These are phyloP conservation scores for Penicillium paradoxum DNA, from an alignment of 495 filamentous ascomycete genomes.

Conservation along the genomic window DNA sequence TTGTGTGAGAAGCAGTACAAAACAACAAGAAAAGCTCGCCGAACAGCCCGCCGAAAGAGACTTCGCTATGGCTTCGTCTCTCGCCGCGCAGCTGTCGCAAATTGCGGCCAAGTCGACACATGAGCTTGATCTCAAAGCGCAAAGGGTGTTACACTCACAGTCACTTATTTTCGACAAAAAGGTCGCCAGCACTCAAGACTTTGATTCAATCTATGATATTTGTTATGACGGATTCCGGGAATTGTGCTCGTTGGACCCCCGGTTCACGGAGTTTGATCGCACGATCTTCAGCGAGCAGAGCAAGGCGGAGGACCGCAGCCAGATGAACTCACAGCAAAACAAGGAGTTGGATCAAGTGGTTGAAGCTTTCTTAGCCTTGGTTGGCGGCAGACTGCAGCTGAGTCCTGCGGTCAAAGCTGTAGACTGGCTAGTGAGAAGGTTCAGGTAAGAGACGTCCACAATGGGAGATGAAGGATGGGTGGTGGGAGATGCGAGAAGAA, in stretches of 20 bases:
- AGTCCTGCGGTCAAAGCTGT: conserved; percentile 83
- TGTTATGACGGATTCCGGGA: conserved; percentile 87
- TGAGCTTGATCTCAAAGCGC: conserved; percentile 80
- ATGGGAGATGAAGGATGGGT: background rate
- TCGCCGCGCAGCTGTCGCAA: conserved; percentile 74
- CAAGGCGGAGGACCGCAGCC: conserved; percentile 75
- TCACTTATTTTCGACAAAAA: conserved; percentile 85
- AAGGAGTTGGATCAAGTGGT: conserved; percentile 69
- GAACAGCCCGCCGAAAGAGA: conserved; percentile 5
- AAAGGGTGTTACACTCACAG: conserved; percentile 82
- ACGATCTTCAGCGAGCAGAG: conserved; percentile 89
- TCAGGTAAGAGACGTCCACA: conserved; percentile 54
- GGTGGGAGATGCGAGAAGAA: too few species aligned
- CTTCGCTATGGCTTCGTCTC: conserved; percentile 65
- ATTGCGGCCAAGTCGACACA: conserved; percentile 73
- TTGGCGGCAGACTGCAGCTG: conserved; percentile 68
- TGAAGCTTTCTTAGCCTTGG: conserved; percentile 73
- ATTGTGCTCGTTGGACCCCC: conserved; percentile 74
- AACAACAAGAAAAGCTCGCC: background rate
- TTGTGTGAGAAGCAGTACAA: conserved; percentile 11
- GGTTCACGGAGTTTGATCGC: conserved; percentile 63
- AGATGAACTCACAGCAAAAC: conserved; percentile 79
- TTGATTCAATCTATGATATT: conserved; percentile 79
- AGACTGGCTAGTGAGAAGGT: conserved; percentile 91
- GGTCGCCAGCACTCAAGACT: conserved; percentile 77